Conservation (phyloP, 495 filamentous ascomycete genomes). For the Cetradonia linearis region DNA sequence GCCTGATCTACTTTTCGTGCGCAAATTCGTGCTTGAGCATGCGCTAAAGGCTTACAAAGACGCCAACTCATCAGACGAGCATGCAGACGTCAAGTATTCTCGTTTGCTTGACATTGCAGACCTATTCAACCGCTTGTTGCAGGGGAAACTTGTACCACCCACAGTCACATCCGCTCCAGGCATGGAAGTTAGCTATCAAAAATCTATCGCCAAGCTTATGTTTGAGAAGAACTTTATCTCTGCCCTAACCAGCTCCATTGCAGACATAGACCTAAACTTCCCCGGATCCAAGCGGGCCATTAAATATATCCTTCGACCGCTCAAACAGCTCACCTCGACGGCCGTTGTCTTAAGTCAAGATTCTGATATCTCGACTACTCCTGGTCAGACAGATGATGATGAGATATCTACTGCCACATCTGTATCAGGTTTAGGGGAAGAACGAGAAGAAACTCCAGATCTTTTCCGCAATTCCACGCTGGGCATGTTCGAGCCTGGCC, state of each 20-base stretch:
- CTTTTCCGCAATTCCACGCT: conserved; percentile 92
- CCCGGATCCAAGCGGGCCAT: conserved; percentile 85
- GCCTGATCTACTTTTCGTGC: conserved; percentile 79
- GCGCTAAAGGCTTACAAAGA: conserved; percentile 87
- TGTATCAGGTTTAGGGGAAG: conserved; percentile 74
- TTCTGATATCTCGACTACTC: conserved; percentile 56
- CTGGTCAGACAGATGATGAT: conserved; percentile 63
- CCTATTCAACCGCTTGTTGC: conserved; percentile 85
- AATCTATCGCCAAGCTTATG: conserved; percentile 85
- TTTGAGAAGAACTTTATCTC: conserved; percentile 94
- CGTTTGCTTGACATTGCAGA: conserved; percentile 77
- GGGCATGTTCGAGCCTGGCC: conserved; percentile 81
- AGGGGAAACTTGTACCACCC: conserved; percentile 55
- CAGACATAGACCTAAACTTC: conserved; percentile 92
- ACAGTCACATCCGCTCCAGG: conserved; percentile 31
- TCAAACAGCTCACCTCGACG: conserved; percentile 79
- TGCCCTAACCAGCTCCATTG: conserved; percentile 79
- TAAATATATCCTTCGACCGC: conserved; percentile 86
- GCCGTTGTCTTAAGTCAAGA: conserved; percentile 71
- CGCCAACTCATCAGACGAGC: conserved; percentile 64
- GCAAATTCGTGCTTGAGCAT: conserved; percentile 90
- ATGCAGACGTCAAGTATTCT: conserved; percentile 78
- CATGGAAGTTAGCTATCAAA: conserved; percentile 41
- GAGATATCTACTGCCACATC: conserved; percentile 87
- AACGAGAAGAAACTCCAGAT: conserved; percentile 93